phyloP scores from a whole-genome alignment of 345 rosid species.

The Kandelia obovata region DNA sequence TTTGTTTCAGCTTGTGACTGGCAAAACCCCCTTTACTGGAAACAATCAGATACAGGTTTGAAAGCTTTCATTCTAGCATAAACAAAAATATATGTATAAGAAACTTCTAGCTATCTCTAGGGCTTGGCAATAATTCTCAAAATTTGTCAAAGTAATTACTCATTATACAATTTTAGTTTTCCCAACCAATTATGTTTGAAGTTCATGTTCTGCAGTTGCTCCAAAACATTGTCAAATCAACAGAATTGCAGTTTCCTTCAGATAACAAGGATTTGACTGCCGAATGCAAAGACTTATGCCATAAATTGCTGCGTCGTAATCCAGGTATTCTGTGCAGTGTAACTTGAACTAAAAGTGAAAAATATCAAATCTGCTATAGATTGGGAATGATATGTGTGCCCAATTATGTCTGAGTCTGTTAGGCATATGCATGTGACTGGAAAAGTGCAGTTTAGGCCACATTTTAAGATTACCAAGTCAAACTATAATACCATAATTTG shows the following conservation, averaged over 20 bases:
- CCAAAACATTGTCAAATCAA: conserved; percentile 79
- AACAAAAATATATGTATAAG: neutral
- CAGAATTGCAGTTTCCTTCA: conserved; percentile 68
- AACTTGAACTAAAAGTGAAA: neutral
- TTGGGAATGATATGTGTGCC: too few relatives aligned
- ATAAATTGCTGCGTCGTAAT: conserved; percentile 73
- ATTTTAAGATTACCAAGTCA: too few relatives aligned
- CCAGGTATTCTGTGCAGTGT: conserved; percentile 59
- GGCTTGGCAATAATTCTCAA: too few relatives aligned
- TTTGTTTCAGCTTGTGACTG: conserved; percentile 89
- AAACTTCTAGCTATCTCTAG: too few relatives aligned
- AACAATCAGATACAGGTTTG: conserved; percentile 79
- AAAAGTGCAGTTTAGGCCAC: too few relatives aligned
- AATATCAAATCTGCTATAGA: too few relatives aligned
- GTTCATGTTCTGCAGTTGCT: conserved; percentile 65
- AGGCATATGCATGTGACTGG: too few relatives aligned
- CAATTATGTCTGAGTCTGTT: too few relatives aligned
- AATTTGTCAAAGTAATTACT: too few relatives aligned
- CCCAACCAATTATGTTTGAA: conserved; percentile 13
- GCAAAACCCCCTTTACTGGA: conserved; percentile 92
- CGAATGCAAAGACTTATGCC: conserved; percentile 84
- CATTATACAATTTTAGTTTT: neutral
- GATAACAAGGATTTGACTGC: conserved; percentile 54
- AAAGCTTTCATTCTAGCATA: conserved; percentile 10
- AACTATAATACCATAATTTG: too few relatives aligned